Evolutionary conservation across 108 stramenopile genomes (phyloP), one percentile per base, ranked within the genome.

Genomic region (Mediolabrus comicus): DNA sequence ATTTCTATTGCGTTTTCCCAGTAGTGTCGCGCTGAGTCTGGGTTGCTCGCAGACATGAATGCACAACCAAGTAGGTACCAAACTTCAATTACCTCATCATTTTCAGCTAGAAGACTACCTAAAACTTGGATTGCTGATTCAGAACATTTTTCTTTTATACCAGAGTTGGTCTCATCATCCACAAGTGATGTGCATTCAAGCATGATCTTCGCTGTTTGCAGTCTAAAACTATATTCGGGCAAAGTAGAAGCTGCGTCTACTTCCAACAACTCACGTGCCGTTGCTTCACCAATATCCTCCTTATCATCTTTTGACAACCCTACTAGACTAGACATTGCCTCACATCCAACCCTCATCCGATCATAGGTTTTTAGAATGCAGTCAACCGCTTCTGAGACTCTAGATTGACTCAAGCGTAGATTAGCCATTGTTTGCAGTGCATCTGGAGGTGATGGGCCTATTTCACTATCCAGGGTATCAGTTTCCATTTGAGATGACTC

Each of bases 61-160:
- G 94, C 94, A 69, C 91, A 92, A 12, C 94, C 94, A 4, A 87
- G 68, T 25, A 95, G 69, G 53, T 79, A 91, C 87, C 89, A 95
- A 60, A 88, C 84, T 67, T 95, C 94, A n/a, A 91, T 71, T 3
- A 95, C 90, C 61, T 92, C 91, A 62, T 95, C 94, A 64, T 95
- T 87, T 77, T 95, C 91, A 24, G 91, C 88, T 71, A 95, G 49
- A 8, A 95, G 72, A 75, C 91, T 92, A 16, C 91, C 91, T 36
- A 95, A 53, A 8, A 95, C 91, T 51, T 82, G 81, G 55, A 92
- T 87, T 28, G 90, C 91, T 4, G 88, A 83, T 25, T 84, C 66
- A 14, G 74, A 65, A 34, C 91, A 91, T 71, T 78, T 65, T 16
- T 81, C 71, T 26, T 60, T 74, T 59, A 74, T 59, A 29, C 64